These are phyloP conservation scores for Beauveria sp. DNA, from an alignment of 2,329 filamentous ascomycete genomes.

Conservation along the genomic window DNA sequence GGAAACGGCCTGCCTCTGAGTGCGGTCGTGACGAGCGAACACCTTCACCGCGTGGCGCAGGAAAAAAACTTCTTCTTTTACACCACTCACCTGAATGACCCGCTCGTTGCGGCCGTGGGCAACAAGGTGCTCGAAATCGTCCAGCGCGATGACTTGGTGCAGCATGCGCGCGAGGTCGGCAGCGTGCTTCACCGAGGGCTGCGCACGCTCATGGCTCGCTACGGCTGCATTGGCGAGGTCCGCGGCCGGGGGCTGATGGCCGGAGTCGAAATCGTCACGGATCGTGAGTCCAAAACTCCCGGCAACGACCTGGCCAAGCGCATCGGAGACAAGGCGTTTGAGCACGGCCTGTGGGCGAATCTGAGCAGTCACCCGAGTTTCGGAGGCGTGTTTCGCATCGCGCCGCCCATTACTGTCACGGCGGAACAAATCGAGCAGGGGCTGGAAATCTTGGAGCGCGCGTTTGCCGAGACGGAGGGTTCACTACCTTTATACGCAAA, in stretches of 20 bases:
- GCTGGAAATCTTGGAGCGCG: constrained; percentile 48
- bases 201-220: constrained; percentile 37
- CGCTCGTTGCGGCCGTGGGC: constrained; percentile 51
- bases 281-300: constrained; percentile 39
- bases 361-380: constrained; percentile 46
- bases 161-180: constrained; percentile 36
- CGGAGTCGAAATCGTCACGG: constrained; percentile 50
- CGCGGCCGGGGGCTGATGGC: constrained; percentile 51
- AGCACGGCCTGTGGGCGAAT: constrained; percentile 50
- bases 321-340: constrained; percentile 40
- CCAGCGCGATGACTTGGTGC: constrained; percentile 45
- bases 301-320: constrained; percentile 38
- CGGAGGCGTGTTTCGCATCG: constrained; percentile 50
- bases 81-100: constrained; percentile 57
- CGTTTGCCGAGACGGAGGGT: constrained; percentile 33
- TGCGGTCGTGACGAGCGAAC: constrained; percentile 47
- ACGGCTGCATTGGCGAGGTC: constrained; percentile 55
- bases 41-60: constrained; percentile 41
- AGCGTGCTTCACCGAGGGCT: constrained; percentile 38
- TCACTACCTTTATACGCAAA: constrained; percentile 21
- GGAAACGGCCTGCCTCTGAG: constrained; percentile 53
- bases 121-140: constrained; percentile 56
- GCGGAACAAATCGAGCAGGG: constrained; percentile 42
- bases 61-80: constrained; percentile 48
- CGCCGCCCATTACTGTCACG: constrained; percentile 52